These are phyloP conservation scores for Rhodomyrtus tomentosa DNA, from an alignment of 345 rosid genomes.

Conservation along the genomic window DNA sequence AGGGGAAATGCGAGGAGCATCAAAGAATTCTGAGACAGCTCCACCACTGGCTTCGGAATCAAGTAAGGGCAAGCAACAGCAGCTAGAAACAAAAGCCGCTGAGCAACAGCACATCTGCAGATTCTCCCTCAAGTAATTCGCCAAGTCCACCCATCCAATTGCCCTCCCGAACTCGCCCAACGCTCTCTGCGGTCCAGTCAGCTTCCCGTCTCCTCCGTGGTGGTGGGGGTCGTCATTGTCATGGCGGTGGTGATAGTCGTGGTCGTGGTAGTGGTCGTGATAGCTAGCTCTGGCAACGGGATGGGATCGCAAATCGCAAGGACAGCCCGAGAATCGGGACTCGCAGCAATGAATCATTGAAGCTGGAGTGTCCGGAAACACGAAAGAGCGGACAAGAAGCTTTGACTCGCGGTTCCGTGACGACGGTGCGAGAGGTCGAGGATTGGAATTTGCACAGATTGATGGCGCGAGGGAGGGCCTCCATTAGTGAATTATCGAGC, in stretches of 20 bases:
- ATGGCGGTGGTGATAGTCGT: neutral
- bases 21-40: slow-evolving; percentile 54
- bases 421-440: neutral
- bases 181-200: slow-evolving; percentile 35
- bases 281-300: slow-evolving; percentile 5
- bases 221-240: slow-evolving; percentile 15
- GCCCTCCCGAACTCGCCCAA: slow-evolving; percentile 55
- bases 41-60: slow-evolving; percentile 45
- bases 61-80: slow-evolving; percentile 71
- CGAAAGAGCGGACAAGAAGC: neutral
- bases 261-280: slow-evolving; percentile 2
- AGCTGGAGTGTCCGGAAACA: neutral
- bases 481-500: neutral
- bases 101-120: slow-evolving; percentile 77
- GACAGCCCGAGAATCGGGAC: neutral
- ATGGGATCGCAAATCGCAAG: neutral
- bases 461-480: neutral
- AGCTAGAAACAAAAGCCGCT: slow-evolving; percentile 52
- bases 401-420: neutral
- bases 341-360: neutral
- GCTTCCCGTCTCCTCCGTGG: slow-evolving; percentile 18
- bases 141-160: slow-evolving; percentile 61
- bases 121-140: slow-evolving; percentile 74
- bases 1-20: slow-evolving; percentile 72
- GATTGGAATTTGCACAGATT: neutral